Evolutionary conservation across 306 rosid genomes (phyloP).

Genomic region (Pterocarpus macrocarpus): DNA sequence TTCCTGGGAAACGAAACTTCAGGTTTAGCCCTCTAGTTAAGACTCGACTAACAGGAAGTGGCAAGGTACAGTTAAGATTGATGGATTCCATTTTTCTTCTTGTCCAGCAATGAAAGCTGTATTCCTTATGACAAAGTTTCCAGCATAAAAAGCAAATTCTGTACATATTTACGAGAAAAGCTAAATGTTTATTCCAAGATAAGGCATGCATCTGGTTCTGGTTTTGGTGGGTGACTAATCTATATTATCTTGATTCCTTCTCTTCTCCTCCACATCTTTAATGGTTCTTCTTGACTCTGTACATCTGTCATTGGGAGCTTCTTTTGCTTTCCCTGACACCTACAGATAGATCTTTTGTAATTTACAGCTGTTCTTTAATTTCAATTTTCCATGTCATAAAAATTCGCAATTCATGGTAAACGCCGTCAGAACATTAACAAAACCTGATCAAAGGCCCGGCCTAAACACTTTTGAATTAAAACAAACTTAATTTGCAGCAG

Average conservation of each 20-base stretch:
- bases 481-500: not conserved
- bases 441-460: not conserved
- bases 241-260: constrained; percentile 17
- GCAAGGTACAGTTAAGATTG: not conserved
- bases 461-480: not conserved
- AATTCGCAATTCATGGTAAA: not conserved
- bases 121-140: constrained; percentile 3
- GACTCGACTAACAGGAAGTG: not conserved
- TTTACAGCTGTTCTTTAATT: not conserved
- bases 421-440: not conserved
- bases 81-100: not conserved
- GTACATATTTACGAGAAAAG: not conserved
- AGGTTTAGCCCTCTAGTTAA: too few relatives aligned
- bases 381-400: not conserved
- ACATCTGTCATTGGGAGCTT: not conserved
- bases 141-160: not conserved
- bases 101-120: not conserved
- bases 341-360: not conserved
- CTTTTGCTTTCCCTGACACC: not conserved
- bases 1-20: too few relatives aligned
- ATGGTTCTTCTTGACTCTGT: not conserved
- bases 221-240: constrained; percentile 1
- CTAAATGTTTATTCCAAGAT: constrained; percentile 27
- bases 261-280: constrained; percentile 21
- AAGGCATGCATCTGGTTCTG: constrained; percentile 24